These are phyloP conservation scores for Metschnikowia corniflorae DNA, from an alignment of 805 yeast species.

Conservation along the genomic window DNA sequence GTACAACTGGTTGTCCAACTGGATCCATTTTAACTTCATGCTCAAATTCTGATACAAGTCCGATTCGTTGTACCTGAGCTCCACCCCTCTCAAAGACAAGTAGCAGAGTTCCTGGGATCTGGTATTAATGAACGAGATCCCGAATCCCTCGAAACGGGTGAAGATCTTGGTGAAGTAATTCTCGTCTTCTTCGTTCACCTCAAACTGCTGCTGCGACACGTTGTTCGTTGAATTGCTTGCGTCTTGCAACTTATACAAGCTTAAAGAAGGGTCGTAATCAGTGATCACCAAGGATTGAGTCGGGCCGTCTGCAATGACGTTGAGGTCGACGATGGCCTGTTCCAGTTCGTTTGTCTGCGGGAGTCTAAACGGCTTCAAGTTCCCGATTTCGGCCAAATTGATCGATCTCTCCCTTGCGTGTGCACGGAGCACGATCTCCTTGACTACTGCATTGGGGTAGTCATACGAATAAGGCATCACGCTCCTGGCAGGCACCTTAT, in stretches of 20 bases:
- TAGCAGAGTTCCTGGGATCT: conserved; percentile 77
- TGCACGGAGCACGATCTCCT: conserved; percentile 71
- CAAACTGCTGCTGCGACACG: conserved; percentile 46
- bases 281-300: conserved; percentile 83
- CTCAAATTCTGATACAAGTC: conserved; percentile 78
- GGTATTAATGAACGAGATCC: conserved; percentile 76
- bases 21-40: conserved; percentile 88
- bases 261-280: conserved; percentile 71
- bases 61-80: conserved; percentile 75
- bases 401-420: conserved; percentile 73
- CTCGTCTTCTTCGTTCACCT: conserved; percentile 51
- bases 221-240: conserved; percentile 25
- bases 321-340: conserved; percentile 68
- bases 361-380: conserved; percentile 78
- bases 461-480: conserved; percentile 99
- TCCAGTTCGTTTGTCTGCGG: conserved; percentile 43
- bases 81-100: conserved; percentile 77
- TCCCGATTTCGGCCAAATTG: conserved; percentile 91
- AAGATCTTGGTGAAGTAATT: conserved; percentile 51
- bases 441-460: conserved; percentile 83
- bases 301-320: conserved; percentile 96
- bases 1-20: conserved; percentile 85
- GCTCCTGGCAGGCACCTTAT: conserved; percentile 80
- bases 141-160: conserved; percentile 77
- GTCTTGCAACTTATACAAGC: conserved; percentile 61